phyloP scores from a whole-genome alignment of 179 eudicot species.

The Camellia oleifera region DNA sequence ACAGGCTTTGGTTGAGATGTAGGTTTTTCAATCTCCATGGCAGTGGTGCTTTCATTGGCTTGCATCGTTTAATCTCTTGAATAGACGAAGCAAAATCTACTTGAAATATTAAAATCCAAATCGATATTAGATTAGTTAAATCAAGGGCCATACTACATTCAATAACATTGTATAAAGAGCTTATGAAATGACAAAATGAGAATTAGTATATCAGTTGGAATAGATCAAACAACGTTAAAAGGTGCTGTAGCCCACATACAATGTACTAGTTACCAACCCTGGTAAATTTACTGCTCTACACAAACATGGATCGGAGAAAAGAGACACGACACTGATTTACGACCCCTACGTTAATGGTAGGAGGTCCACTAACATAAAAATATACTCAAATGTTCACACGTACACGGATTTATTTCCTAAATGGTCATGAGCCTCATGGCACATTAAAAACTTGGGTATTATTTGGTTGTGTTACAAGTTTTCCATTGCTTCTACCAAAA shows the following conservation, averaged over 20 bases:
- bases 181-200: not conserved
- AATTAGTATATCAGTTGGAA: too few species aligned
- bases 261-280: not conserved
- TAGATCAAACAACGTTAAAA: too few species aligned
- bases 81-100: not conserved
- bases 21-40: conserved; percentile 55
- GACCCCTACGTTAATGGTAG: not conserved
- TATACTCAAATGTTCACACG: too few species aligned
- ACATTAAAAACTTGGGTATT: too few species aligned
- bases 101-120: not conserved
- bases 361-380: not conserved
- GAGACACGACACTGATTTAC: not conserved
- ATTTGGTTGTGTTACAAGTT: too few species aligned
- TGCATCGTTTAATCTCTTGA: conserved; percentile 12
- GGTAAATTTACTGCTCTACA: not conserved
- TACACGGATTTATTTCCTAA: too few species aligned
- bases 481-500: too few species aligned
- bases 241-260: not conserved
- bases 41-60: conserved; percentile 19
- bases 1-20: conserved; percentile 18
- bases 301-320: not conserved
- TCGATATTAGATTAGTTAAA: not conserved
- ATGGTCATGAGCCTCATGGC: too few species aligned
- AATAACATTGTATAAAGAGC: not conserved
- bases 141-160: not conserved